phyloP scores from a whole-genome alignment of 192 early-diverging fungal genomes.

The Cladochytrium replicatum region DNA sequence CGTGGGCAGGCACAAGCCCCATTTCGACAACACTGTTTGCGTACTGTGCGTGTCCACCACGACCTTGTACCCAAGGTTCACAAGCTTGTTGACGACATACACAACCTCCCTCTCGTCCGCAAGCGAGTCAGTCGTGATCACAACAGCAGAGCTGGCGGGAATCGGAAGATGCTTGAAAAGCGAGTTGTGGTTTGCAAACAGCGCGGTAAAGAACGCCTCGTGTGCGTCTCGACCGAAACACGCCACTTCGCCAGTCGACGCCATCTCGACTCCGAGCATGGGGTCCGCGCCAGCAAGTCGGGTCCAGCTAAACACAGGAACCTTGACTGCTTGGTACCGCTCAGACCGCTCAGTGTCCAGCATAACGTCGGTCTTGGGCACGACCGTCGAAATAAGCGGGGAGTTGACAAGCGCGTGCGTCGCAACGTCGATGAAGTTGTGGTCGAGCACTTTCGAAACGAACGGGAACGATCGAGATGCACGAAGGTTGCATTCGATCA shows the following conservation, averaged over 20 bases:
- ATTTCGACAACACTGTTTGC: slow-evolving; percentile 28
- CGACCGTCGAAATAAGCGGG: slow-evolving; percentile 53
- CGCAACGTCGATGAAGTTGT: slow-evolving; percentile 87
- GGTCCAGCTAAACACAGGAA: slow-evolving; percentile 94
- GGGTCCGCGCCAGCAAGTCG: slow-evolving; percentile 92
- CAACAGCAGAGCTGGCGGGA: slow-evolving; percentile 45
- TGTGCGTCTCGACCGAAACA: slow-evolving; percentile 88
- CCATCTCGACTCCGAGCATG: slow-evolving; percentile 96
- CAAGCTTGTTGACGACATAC: slow-evolving; percentile 58
- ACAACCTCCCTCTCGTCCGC: slow-evolving; percentile 59
- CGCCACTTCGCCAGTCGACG: slow-evolving; percentile 95
- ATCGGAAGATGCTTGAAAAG: slow-evolving; percentile 72
- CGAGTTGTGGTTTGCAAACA: slow-evolving; percentile 79
- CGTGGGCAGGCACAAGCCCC: background rate
- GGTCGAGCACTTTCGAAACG: slow-evolving; percentile 86
- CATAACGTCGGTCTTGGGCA: slow-evolving; percentile 38
- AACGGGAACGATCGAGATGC: slow-evolving; percentile 98
- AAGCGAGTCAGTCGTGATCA: slow-evolving; percentile 56
- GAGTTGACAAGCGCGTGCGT: slow-evolving; percentile 66
- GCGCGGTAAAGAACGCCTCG: slow-evolving; percentile 73
- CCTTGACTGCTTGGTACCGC: slow-evolving; percentile 80
- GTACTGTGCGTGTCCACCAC: slow-evolving; percentile 57
- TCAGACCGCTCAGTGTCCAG: slow-evolving; percentile 4
- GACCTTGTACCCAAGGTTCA: slow-evolving; percentile 55
- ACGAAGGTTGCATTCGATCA: slow-evolving; percentile 97